A percentile compares a stretch with the other conserved stretches of the same genome.
These are phyloP conservation scores for Colletotrichum aenigma DNA, from an alignment of 2,329 filamentous ascomycete species.

Conservation along the genomic window DNA sequence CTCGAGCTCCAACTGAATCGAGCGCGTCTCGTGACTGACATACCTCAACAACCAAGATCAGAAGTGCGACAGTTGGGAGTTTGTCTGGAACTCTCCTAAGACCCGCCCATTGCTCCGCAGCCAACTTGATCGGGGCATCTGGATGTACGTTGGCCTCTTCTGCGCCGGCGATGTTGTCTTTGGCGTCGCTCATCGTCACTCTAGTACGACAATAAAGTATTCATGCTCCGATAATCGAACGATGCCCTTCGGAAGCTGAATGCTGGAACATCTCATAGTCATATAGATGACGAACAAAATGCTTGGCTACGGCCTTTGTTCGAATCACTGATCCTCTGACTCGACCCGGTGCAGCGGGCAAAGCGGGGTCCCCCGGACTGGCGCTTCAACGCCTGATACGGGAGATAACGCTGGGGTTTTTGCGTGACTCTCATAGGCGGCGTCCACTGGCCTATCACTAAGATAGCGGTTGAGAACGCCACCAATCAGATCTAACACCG, in stretches of 20 bases:
- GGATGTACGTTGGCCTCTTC: neutral
- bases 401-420: conserved; percentile 23
- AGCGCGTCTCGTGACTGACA: neutral
- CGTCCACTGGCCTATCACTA: conserved; percentile 13
- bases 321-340: neutral
- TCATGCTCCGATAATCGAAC: neutral
- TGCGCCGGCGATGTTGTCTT: neutral
- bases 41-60: conserved; percentile 31
- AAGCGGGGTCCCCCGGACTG: neutral
- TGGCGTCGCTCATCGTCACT: conserved; percentile 8
- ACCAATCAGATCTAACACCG: neutral
- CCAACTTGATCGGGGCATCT: neutral
- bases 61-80: conserved; percentile 27
- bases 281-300: neutral
- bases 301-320: neutral
- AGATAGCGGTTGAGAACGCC: neutral
- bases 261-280: neutral
- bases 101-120: conserved; percentile 4
- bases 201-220: neutral
- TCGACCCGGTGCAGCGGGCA: neutral
- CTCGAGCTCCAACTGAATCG: neutral
- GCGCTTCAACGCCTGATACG: neutral
- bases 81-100: conserved; percentile 30
- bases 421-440: conserved; percentile 21
- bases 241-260: neutral